Conservation (phyloP, 331 rosid species). For the Dryas integrifolia region DNA sequence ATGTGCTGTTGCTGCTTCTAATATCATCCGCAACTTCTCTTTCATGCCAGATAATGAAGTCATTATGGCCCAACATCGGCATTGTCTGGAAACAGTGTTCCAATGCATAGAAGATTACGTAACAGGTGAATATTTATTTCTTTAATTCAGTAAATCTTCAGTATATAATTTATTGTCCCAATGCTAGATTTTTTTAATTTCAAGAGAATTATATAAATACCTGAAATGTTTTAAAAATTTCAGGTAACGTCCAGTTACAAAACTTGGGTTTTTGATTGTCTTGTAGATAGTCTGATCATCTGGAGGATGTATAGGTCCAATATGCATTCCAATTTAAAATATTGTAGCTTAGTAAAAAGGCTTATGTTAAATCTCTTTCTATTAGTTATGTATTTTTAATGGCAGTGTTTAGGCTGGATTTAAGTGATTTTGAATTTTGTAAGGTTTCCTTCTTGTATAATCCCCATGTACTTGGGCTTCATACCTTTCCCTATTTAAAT, state of each 20-base stretch:
- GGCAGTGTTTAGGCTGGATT: neutral
- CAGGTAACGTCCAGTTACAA: neutral
- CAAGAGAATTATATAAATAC: neutral
- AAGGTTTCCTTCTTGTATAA: neutral
- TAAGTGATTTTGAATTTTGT: neutral
- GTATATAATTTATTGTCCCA: neutral
- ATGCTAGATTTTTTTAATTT: neutral
- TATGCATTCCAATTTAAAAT: constrained; percentile 1
- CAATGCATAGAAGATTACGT: constrained; percentile 78
- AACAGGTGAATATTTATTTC: constrained; percentile 41
- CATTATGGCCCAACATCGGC: constrained; percentile 92
- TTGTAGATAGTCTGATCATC: neutral
- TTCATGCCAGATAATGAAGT: constrained; percentile 98
- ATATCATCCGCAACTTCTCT: constrained; percentile 88
- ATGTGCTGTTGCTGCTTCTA: constrained; percentile 93
- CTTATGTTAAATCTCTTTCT: neutral
- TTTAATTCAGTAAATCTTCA: constrained; percentile 20
- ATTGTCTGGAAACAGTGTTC: constrained; percentile 83
- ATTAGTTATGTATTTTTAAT: neutral
- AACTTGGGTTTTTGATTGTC: neutral
- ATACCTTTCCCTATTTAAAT: neutral
- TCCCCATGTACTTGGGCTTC: neutral
- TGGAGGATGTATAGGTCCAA: neutral
- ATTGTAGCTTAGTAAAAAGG: neutral
- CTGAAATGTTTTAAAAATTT: neutral